Evolutionary conservation across 257 asterid genomes (phyloP).

Genomic region (Fraxinus pennsylvanica): DNA sequence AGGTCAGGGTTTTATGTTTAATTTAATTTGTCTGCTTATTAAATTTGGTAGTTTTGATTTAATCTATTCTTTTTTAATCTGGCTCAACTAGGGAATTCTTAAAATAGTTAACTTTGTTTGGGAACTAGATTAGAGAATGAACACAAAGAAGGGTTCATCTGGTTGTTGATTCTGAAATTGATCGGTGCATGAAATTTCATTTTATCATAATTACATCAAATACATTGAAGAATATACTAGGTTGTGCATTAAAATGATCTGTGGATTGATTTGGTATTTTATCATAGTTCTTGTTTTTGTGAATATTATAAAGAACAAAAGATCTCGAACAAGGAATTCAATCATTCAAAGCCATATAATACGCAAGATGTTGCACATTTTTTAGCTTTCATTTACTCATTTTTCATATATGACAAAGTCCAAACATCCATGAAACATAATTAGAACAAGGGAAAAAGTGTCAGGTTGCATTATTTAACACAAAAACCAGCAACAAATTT

Average conservation of each 20-base stretch:
- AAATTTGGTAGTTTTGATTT: not conserved
- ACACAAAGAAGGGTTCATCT: too few relatives aligned
- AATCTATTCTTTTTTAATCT: not conserved
- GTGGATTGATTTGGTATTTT: too few relatives aligned
- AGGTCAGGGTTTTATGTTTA: constrained; percentile 37
- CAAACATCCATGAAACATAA: not conserved
- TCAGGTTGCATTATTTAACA: not conserved
- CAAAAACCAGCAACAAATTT: too few relatives aligned
- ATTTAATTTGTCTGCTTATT: not conserved
- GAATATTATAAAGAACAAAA: not conserved
- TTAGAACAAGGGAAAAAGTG: not conserved
- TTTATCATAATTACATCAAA: too few relatives aligned
- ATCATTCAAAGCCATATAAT: not conserved
- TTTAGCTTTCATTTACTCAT: not conserved
- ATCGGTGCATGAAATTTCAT: too few relatives aligned
- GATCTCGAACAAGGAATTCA: not conserved
- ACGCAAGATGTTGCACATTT: not conserved
- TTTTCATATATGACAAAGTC: not conserved
- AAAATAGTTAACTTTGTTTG: too few relatives aligned
- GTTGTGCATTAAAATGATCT: too few relatives aligned
- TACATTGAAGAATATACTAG: too few relatives aligned
- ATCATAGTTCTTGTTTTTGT: too few relatives aligned
- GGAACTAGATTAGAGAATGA: too few relatives aligned
- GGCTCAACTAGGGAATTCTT: not conserved
- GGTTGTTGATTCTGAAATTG: too few relatives aligned